phyloP scores from a whole-genome alignment of 2,329 filamentous ascomycete species.

The Leptographium radiaticola region DNA sequence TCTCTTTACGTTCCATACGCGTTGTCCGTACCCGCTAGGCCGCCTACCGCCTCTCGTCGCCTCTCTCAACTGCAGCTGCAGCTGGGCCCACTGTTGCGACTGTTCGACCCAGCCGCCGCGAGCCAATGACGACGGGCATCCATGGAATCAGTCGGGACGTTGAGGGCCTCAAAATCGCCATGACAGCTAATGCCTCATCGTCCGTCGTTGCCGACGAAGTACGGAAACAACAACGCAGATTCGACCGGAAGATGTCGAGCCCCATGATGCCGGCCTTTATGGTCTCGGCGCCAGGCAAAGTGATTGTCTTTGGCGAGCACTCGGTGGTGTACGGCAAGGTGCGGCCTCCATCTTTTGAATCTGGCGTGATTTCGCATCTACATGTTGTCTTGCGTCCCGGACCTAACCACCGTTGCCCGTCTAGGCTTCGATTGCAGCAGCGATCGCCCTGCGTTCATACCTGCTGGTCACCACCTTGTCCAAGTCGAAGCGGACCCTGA shows the following conservation, averaged over 20 bases:
- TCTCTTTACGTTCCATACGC: background rate
- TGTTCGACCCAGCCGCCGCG: background rate
- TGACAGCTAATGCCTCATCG: slow-evolving; percentile 15
- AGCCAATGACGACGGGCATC: slow-evolving; percentile 11
- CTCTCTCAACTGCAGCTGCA: background rate
- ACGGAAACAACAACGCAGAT: slow-evolving; percentile 21
- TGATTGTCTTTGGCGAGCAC: slow-evolving; percentile 96
- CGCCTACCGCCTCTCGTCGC: background rate
- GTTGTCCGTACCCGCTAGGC: no score
- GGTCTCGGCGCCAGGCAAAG: slow-evolving; percentile 95
- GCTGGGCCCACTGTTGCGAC: background rate
- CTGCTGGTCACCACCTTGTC: slow-evolving; percentile 89
- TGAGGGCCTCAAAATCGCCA: slow-evolving; percentile 14
- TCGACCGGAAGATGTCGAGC: slow-evolving; percentile 44
- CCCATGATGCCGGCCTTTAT: slow-evolving; percentile 83
- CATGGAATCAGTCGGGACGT: slow-evolving; percentile 12
- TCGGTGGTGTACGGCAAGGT: slow-evolving; percentile 96
- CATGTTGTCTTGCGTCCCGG: background rate
- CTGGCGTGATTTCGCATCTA: background rate
- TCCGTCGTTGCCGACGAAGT: slow-evolving; percentile 13
- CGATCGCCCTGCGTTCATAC: slow-evolving; percentile 90
- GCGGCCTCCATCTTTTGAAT: slow-evolving; percentile 11
- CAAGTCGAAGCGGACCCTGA: slow-evolving; percentile 80
- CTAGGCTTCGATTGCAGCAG: slow-evolving; percentile 81
- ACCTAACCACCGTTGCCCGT: slow-evolving; percentile 4